Evolutionary conservation across 73 alveolate species (phyloP), one percentile per base, ranked within the genome.

Genomic region (Uronychia setigera): DNA sequence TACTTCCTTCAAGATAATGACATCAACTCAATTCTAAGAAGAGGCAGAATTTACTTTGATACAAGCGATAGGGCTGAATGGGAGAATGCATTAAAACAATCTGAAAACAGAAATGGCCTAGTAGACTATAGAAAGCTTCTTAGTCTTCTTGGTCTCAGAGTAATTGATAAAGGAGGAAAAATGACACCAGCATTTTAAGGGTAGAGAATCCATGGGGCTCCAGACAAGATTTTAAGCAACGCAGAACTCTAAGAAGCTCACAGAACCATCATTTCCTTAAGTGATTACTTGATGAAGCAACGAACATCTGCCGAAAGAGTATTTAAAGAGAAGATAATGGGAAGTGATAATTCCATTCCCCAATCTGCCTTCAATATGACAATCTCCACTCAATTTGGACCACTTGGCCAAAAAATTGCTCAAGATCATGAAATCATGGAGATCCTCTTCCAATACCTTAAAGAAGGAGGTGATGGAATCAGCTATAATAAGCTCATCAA

Each of bases 101-200:
- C 67, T 46, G 5, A 5, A 11, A 19, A 46, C 67, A 46, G 67
- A 46, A 46, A 30, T 30, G 81, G 81, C 29, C 25, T 5, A 30
- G 27, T 76, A 9, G 81, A 76, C 59, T 76, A 76, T 27, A 76
- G 81, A 30, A 31, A 76, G 59, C 59, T 76, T 9, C 28, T 76
- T 28, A 76, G 29, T 31, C 29, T 26, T 5, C 5, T 46, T 5
- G 67, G 67, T 46, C 5, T 46, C 67, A 46, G 67, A 19, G 67
- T 46, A n/a, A n/a, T n/a, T n/a, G n/a, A n/a, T n/a, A n/a, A n/a
- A n/a, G 67, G n/a, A 46, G 67, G 67, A 46, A 46, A 46, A n/a
- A n/a, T n/a, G n/a, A n/a, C n/a, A 5, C 67, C 67, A 46, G 67
- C 5, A 46, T 11, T 46, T 11, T 46, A 11, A 46, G 67, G 67